Evolutionary conservation across 2,329 filamentous ascomycete species (phyloP).

Genomic region (Hawksworthiomyces lignivorus): DNA sequence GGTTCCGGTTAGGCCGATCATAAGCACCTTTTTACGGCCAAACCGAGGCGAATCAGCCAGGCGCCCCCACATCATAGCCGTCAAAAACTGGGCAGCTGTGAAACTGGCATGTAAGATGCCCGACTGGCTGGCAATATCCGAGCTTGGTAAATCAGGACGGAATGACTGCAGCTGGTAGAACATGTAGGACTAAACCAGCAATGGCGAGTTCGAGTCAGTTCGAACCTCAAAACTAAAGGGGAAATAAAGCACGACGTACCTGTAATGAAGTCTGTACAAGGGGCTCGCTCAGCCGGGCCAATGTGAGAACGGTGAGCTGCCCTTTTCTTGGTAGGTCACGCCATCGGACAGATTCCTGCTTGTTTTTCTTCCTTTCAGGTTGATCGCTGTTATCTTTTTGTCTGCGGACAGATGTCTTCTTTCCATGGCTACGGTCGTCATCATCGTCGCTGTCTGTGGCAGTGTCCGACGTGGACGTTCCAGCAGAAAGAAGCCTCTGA

Average conservation of each 20-base stretch:
- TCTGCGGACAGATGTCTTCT: background rate
- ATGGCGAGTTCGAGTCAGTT: background rate
- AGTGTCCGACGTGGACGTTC: background rate
- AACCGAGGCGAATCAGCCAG: constrained; percentile 54
- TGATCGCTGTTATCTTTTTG: background rate
- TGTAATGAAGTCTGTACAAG: constrained; percentile 67
- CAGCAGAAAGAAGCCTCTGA: constrained; percentile 2
- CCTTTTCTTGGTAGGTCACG: constrained; percentile 65
- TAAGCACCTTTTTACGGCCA: constrained; percentile 69
- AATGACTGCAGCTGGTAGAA: constrained; percentile 87
- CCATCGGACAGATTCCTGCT: constrained; percentile 49
- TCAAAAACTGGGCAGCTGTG: constrained; percentile 73
- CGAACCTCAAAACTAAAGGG: background rate
- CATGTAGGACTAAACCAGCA: constrained; percentile 77
- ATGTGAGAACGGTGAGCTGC: constrained; percentile 68
- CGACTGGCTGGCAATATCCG: constrained; percentile 67
- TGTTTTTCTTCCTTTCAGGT: constrained; percentile 1
- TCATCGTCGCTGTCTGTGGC: background rate
- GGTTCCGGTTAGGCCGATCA: constrained; percentile 68
- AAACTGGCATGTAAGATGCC: constrained; percentile 74
- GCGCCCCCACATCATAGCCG: constrained; percentile 75
- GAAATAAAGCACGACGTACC: background rate
- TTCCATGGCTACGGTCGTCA: background rate
- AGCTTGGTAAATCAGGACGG: constrained; percentile 41
- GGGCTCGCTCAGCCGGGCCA: constrained; percentile 75